These are phyloP conservation scores for Solanum hybrid DNA, from an alignment of 305 asterid species.

Conservation along the genomic window DNA sequence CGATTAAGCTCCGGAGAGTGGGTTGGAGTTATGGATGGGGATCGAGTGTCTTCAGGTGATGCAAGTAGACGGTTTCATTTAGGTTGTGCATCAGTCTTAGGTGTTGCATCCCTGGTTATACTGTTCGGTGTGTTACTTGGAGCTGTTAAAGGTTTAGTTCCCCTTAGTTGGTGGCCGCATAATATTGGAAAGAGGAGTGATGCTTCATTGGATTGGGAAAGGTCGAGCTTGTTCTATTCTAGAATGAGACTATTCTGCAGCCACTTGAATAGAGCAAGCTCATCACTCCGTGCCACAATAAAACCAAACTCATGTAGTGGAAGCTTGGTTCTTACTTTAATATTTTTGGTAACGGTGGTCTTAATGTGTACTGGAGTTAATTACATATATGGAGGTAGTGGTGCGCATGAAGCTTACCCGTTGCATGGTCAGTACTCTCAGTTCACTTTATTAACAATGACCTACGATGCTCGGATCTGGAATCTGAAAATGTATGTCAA, in stretches of 20 bases:
- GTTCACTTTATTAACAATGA: conserved; percentile 87
- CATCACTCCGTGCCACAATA: conserved; percentile 44
- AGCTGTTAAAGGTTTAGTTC: conserved; percentile 61
- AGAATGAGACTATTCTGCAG: conserved; percentile 51
- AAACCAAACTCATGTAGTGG: conserved; percentile 53
- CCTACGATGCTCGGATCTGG: conserved; percentile 92
- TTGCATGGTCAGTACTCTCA: conserved; percentile 63
- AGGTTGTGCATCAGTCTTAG: conserved; percentile 47
- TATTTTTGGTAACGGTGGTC: conserved; percentile 19
- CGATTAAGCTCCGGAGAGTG: conserved; percentile 71
- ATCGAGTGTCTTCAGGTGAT: conserved; percentile 86
- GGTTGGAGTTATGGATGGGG: conserved; percentile 85
- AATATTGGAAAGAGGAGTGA: conserved; percentile 73
- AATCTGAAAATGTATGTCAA: conserved; percentile 71
- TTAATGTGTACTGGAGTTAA: conserved; percentile 54
- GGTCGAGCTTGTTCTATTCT: conserved; percentile 42
- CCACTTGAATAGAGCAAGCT: conserved; percentile 58
- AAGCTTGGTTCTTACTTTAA: conserved; percentile 28
- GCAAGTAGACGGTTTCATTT: conserved; percentile 41
- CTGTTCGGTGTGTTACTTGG: conserved; percentile 71
- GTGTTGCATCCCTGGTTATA: conserved; percentile 39
- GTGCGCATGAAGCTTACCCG: conserved; percentile 73
- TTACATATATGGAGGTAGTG: conserved; percentile 65
- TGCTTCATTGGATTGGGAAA: conserved; percentile 44
- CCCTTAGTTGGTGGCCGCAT: conserved; percentile 84